phyloP scores from a whole-genome alignment of 352 stramenopile species.

The Phytophthora lateralis region DNA sequence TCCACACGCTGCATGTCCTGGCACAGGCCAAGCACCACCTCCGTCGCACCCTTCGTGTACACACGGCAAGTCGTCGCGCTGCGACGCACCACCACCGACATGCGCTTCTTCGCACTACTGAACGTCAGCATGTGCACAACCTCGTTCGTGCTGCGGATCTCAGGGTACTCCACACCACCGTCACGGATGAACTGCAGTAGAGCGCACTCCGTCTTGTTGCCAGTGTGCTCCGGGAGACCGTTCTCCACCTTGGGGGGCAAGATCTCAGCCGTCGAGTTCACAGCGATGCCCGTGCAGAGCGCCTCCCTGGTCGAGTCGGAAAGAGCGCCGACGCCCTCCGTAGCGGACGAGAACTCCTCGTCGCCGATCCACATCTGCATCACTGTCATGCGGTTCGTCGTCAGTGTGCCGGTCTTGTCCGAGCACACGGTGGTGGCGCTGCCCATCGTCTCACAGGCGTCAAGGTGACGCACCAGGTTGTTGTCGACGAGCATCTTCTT shows the following conservation, averaged over 20 bases:
- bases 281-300: constrained; percentile 46
- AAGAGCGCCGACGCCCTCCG: constrained; percentile 28
- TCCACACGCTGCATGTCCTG: constrained; percentile 51
- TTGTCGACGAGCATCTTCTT: constrained; percentile 91
- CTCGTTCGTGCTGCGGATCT: constrained; percentile 39
- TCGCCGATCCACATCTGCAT: constrained; percentile 76
- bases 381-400: constrained; percentile 97
- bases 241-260: constrained; percentile 51
- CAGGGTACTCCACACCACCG: constrained; percentile 54
- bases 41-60: constrained; percentile 68
- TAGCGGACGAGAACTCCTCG: constrained; percentile 49
- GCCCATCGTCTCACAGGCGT: constrained; percentile 92
- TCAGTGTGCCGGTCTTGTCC: constrained; percentile 96
- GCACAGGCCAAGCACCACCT: constrained; percentile 62
- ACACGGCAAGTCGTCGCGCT: constrained; percentile 48
- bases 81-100: constrained; percentile 64
- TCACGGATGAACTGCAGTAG: constrained; percentile 61
- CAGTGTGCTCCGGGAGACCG: constrained; percentile 61
- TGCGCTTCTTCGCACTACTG: constrained; percentile 72
- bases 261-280: constrained; percentile 72
- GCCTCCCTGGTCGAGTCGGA: constrained; percentile 44
- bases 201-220: constrained; percentile 75
- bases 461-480: constrained; percentile 85
- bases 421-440: constrained; percentile 95
- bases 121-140: constrained; percentile 72